These are phyloP conservation scores for Nakazawaea ambrosiae DNA, from an alignment of 805 yeast genomes.

Conservation along the genomic window DNA sequence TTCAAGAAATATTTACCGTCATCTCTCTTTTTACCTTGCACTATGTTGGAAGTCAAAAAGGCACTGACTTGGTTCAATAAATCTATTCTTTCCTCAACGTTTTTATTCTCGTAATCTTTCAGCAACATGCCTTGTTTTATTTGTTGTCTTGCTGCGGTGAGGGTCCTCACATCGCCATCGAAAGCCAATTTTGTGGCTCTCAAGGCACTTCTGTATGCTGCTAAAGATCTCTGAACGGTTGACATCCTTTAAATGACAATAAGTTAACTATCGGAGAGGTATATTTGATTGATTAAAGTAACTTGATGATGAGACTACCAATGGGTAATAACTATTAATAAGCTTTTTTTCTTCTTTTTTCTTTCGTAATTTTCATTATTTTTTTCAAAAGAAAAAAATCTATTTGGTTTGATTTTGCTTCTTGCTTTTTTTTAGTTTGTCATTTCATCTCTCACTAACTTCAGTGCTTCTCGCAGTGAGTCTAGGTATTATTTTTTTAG, in stretches of 20 bases:
- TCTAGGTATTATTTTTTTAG: too few relatives aligned
- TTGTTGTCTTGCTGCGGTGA: conserved; percentile 53
- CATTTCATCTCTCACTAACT: too few relatives aligned
- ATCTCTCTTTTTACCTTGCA: conserved; percentile 61
- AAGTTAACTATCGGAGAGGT: too few relatives aligned
- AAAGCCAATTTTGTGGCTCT: conserved; percentile 64
- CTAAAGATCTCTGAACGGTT: conserved; percentile 3
- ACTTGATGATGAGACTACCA: too few relatives aligned
- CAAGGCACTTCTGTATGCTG: conserved; percentile 59
- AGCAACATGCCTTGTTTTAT: conserved; percentile 46
- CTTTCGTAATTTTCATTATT: background rate
- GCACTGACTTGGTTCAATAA: conserved; percentile 64
- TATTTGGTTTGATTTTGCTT: too few relatives aligned
- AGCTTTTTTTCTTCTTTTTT: background rate
- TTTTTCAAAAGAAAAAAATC: too few relatives aligned
- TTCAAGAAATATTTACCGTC: conserved; percentile 46
- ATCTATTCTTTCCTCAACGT: conserved; percentile 41
- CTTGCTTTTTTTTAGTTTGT: too few relatives aligned
- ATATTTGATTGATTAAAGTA: background rate
- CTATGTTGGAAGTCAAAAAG: conserved; percentile 70
- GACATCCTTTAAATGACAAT: conserved; percentile 8
- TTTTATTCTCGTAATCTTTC: conserved; percentile 33
- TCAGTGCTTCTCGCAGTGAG: too few relatives aligned
- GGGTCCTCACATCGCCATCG: conserved; percentile 37
- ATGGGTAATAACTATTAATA: too few relatives aligned